phyloP scores from a whole-genome alignment of 495 filamentous ascomycete genomes.

The Lasiosphaeria miniovina region DNA sequence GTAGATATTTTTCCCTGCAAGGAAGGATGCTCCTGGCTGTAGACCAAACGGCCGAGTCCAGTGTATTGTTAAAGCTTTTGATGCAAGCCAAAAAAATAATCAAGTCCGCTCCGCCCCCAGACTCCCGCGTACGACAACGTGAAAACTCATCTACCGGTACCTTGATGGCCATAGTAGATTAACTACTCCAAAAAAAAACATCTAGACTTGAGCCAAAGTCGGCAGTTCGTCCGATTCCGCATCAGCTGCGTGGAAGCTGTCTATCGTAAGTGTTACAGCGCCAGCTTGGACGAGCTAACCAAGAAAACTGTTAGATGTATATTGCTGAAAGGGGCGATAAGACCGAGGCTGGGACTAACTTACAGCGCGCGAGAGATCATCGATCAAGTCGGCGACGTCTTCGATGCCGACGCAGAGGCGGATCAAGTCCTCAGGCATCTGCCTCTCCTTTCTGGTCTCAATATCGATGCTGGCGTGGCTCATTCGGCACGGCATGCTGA shows the following conservation, averaged over 20 bases:
- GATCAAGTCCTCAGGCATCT: conserved; percentile 95
- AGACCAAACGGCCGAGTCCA: conserved; percentile 3
- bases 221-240: conserved; percentile 15
- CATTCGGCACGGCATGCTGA: conserved; percentile 99
- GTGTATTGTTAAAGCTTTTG: conserved; percentile 7
- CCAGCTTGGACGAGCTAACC: conserved; percentile 85
- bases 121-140: neutral
- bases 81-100: conserved; percentile 9
- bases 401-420: conserved; percentile 95
- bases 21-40: neutral
- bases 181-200: neutral
- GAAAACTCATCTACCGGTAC: neutral
- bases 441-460: conserved; percentile 82
- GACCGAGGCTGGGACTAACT: conserved; percentile 38
- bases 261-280: conserved; percentile 78
- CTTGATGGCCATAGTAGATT: conserved; percentile 1
- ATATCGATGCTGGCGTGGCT: conserved; percentile 98
- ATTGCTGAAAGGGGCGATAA: conserved; percentile 1
- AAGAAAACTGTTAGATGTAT: conserved; percentile 14
- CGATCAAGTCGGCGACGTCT: conserved; percentile 87
- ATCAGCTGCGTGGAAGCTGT: conserved; percentile 64
- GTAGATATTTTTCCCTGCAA: conserved; percentile 1
- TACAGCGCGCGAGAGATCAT: conserved; percentile 87
- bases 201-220: conserved; percentile 15
- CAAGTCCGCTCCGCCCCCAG: neutral